Evolutionary conservation across 495 filamentous ascomycete species (phyloP), one percentile per base, ranked within the genome.

Genomic region (Aspergillus ostianus): DNA sequence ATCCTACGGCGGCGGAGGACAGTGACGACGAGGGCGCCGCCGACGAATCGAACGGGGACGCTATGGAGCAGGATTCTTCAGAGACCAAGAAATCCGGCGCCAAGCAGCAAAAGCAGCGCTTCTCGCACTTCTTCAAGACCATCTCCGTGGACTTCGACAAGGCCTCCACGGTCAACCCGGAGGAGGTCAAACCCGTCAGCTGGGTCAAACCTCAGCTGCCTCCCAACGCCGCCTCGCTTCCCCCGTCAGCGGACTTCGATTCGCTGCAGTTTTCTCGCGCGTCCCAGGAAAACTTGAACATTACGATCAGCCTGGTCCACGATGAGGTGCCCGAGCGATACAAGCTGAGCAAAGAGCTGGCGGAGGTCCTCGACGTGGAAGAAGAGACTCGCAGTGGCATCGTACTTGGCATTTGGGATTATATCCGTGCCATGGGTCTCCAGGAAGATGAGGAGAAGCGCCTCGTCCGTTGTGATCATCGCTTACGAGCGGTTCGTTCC

Each of bases 81-180:
- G 70, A 70, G 2, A 68, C 70, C 26, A 77, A 76, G 73, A 82
- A 73, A 62, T 36, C 68, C 70, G 72, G 60, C 51, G 29, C 75
- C 47, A 84, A 77, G 58, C 76, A 71, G 56, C 68, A 71, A 8
- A 80, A 75, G 21, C 80, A 79, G 51, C 84, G 88, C 56, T 87
- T 98, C 73, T 96, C 94, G 26, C 90, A 97, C 64, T 99, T 97
- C 76, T 96, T 99, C 85, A 95, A 95, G 72, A 80, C 85, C 8
- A 87, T 99, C 67, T 90, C 84, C 3, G 82, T 97, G 45, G 92
- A 98, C 56, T 93, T 95, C 60, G 91, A 96, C 59, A 85, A 85
- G 50, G 70, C 64, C 36, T 80, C 64, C 64, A 79, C 67, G 32
- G 76, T 66, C 8, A 69, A 66, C 19, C 73, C 77, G 6, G 84